phyloP scores from a whole-genome alignment of 2,329 filamentous ascomycete species.

The Trichocomaceae sp. region DNA sequence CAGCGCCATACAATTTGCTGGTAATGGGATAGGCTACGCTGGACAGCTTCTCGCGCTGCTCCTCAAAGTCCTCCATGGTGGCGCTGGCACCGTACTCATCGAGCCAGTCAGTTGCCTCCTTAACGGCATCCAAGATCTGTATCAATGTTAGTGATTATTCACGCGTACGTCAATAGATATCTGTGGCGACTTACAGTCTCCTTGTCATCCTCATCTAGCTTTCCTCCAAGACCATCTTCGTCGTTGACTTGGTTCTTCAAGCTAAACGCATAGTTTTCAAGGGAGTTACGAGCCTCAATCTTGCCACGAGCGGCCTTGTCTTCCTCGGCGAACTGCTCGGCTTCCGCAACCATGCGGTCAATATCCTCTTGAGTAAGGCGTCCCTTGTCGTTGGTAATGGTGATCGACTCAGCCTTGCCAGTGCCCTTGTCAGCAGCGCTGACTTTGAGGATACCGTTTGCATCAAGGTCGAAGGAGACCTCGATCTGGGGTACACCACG shows the following conservation, averaged over 20 bases:
- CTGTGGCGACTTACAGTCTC: slow-evolving; percentile 60
- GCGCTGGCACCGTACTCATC: slow-evolving; percentile 88
- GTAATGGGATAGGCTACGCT: slow-evolving; percentile 97
- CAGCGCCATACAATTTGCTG: slow-evolving; percentile 83
- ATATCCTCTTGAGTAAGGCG: slow-evolving; percentile 95
- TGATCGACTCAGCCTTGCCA: slow-evolving; percentile 94
- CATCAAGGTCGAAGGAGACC: slow-evolving; percentile 94
- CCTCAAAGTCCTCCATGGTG: slow-evolving; percentile 89
- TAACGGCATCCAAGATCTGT: slow-evolving; percentile 83
- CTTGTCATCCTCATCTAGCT: slow-evolving; percentile 99
- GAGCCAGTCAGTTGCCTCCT: slow-evolving; percentile 95
- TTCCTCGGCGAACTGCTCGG: slow-evolving; percentile 97
- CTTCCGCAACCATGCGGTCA: slow-evolving; percentile 97
- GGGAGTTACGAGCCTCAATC: slow-evolving; percentile 90
- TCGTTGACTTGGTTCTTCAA: slow-evolving; percentile 99
- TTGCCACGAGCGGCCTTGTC: slow-evolving; percentile 97
- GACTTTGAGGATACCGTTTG: slow-evolving; percentile 97
- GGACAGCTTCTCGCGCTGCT: slow-evolving; percentile 99
- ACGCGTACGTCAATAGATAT: too few species aligned
- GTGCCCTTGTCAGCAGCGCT: slow-evolving; percentile 96
- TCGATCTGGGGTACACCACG: slow-evolving; percentile 97
- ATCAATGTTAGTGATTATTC: slow-evolving; percentile 26
- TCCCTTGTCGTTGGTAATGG: slow-evolving; percentile 99
- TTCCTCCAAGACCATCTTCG: slow-evolving; percentile 91
- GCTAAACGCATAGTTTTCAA: slow-evolving; percentile 99